These are phyloP conservation scores for Corinectria fuckeliana DNA, from an alignment of 2,329 filamentous ascomycete species.

Conservation along the genomic window DNA sequence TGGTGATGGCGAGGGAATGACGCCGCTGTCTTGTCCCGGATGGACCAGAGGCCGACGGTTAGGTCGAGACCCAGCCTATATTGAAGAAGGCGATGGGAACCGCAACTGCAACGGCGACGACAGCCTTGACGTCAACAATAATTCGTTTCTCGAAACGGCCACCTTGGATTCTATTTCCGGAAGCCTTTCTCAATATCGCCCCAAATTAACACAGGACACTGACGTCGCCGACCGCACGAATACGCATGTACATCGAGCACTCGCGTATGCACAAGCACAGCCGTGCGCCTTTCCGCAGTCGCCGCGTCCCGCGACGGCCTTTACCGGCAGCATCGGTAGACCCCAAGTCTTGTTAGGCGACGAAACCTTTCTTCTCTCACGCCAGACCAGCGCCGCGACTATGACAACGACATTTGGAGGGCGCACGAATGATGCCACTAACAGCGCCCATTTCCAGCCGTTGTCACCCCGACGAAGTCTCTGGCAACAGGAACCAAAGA, in stretches of 20 bases:
- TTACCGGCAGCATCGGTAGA: conserved; percentile 16
- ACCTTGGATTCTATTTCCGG: conserved; percentile 34
- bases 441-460: conserved; percentile 12
- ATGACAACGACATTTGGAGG: conserved; percentile 20
- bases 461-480: conserved; percentile 13
- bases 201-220: conserved; percentile 5
- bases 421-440: conserved; percentile 14
- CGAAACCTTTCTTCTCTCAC: conserved; percentile 35
- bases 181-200: conserved; percentile 26
- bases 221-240: conserved; percentile 20
- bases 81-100: conserved; percentile 23
- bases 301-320: conserved; percentile 24
- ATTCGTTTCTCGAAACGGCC: conserved; percentile 38
- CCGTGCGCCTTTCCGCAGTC: conserved; percentile 22
- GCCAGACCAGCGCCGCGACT: conserved; percentile 34
- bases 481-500: conserved; percentile 28
- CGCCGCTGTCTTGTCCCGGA: conserved; percentile 29
- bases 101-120: conserved; percentile 24
- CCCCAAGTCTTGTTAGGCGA: conserved; percentile 25
- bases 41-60: conserved; percentile 29
- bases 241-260: conserved; percentile 25
- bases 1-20: conserved; percentile 31
- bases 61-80: conserved; percentile 20
- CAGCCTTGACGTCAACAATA: conserved; percentile 28
- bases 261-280: conserved; percentile 30